phyloP scores from a whole-genome alignment of 441 rosid genomes.

The Manihot esculenta region DNA sequence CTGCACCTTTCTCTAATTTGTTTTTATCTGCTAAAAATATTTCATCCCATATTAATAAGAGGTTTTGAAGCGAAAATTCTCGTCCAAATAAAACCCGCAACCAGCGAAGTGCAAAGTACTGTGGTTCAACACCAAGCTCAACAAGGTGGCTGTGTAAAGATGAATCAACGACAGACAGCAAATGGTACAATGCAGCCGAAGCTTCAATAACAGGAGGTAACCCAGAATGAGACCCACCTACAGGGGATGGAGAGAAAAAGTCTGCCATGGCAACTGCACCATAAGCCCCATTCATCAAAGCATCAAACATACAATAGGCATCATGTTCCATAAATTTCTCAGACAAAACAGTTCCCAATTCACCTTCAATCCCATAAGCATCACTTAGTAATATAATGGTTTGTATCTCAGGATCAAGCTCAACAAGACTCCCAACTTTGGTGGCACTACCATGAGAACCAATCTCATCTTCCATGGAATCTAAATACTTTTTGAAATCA shows the following conservation, averaged over 20 bases:
- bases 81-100: constrained; percentile 88
- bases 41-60: constrained; percentile 88
- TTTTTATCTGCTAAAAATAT: constrained; percentile 68
- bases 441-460: constrained; percentile 47
- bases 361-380: constrained; percentile 97
- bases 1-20: constrained; percentile 27
- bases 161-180: constrained; percentile 70
- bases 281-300: constrained; percentile 74
- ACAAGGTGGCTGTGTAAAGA: constrained; percentile 83
- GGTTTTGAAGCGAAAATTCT: constrained; percentile 71
- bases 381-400: constrained; percentile 60
- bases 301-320: constrained; percentile 95
- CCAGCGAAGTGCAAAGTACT: constrained; percentile 97
- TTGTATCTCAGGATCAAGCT: constrained; percentile 75
- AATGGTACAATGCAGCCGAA: constrained; percentile 75
- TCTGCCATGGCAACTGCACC: constrained; percentile 85
- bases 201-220: constrained; percentile 90
- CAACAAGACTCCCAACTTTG: constrained; percentile 55
- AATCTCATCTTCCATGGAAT: constrained; percentile 58
- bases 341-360: constrained; percentile 88
- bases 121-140: constrained; percentile 96
- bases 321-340: constrained; percentile 99
- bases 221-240: constrained; percentile 52
- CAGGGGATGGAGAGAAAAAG: constrained; percentile 60
- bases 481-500: constrained; percentile 70